phyloP scores from a whole-genome alignment of 768 basidiomycete genomes.

The Lactifluus volemus region DNA sequence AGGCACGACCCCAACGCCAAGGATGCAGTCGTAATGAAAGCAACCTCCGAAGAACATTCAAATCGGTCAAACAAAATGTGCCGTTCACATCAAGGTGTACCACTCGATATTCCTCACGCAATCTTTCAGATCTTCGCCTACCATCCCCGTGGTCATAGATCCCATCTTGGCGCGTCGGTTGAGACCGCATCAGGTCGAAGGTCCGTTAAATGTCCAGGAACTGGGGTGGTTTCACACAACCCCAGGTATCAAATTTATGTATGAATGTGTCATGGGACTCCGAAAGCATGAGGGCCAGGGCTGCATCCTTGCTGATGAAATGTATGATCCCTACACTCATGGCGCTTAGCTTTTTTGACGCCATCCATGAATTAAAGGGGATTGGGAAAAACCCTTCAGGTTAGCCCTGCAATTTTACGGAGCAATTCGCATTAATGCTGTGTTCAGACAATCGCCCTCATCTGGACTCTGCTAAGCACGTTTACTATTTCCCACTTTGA shows the following conservation, averaged over 20 bases:
- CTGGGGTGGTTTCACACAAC: neutral
- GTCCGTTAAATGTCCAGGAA: slow-evolving; percentile 27
- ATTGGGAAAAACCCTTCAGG: slow-evolving; percentile 92
- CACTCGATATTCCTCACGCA: neutral
- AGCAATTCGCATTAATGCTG: neutral
- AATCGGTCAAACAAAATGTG: slow-evolving; percentile 69
- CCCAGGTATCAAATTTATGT: slow-evolving; percentile 78
- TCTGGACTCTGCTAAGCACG: slow-evolving; percentile 89
- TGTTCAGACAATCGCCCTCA: slow-evolving; percentile 73
- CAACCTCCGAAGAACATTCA: slow-evolving; percentile 59
- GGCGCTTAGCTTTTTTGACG: neutral
- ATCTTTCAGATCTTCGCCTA: slow-evolving; percentile 42
- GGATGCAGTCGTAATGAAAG: slow-evolving; percentile 81
- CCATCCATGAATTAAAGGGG: slow-evolving; percentile 49
- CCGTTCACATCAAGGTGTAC: neutral
- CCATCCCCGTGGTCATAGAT: slow-evolving; percentile 84
- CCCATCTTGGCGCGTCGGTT: slow-evolving; percentile 70
- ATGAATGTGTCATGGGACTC: slow-evolving; percentile 93
- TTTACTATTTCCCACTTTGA: neutral
- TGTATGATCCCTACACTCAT: slow-evolving; percentile 37
- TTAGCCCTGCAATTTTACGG: slow-evolving; percentile 20
- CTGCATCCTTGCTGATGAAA: slow-evolving; percentile 95
- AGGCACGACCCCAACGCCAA: slow-evolving; percentile 74
- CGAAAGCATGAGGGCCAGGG: slow-evolving; percentile 87
- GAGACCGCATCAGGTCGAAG: slow-evolving; percentile 87